Base-by-base conservation (phyloP, 2,329 filamentous ascomycete genomes). In the Aspergillus sp. region DNA sequence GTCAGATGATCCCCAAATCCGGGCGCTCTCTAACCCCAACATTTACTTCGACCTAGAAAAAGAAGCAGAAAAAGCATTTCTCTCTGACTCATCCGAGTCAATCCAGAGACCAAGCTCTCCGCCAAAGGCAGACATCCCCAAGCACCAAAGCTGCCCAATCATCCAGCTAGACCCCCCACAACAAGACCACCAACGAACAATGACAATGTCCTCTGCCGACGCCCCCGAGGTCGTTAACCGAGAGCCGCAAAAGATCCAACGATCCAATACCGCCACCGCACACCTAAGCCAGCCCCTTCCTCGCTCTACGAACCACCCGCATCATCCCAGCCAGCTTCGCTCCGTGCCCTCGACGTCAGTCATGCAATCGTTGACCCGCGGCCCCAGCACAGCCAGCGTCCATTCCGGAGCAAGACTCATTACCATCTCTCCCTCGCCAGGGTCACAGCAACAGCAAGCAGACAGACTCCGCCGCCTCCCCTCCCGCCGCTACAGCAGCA, bases 1-100 rank as follows among this genome's bases (percentile, higher is more conserved):
- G 19, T 68, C 65, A 25, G 57, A 59, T 2, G 67, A 69, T 45
- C 67, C 67, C 33, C 63, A 69, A 35, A 69, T 69, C 30, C 60
- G 59, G 0, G 66, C 65, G 13, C 60, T 69, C 3, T 56, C 60
- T 5, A 60, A 65, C 23, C 57, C 61, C 10, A 60, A 54, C 25
- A 37, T 52, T 7, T 54, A 53, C 15, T 55, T 54, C 3, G 63
- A 64, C 44, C 43, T 64, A 22, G 62, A 63, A 43, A 62, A 64
- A 48, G 60, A 64, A 35, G 52, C 56, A 5, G 51, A 53, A 41
- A 49, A 44, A 41, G 25, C 7, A 22, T 39, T 12, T 10, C 20
- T n/a, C 38, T 43, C 20, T 20, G 48, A 2, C 15, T 23, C 10
- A 23, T 39, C 19, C n/a, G 37, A 5, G 10, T 20, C 37, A 19